These are phyloP conservation scores for Trifolium dubium DNA, from an alignment of 306 rosid genomes.

Conservation along the genomic window DNA sequence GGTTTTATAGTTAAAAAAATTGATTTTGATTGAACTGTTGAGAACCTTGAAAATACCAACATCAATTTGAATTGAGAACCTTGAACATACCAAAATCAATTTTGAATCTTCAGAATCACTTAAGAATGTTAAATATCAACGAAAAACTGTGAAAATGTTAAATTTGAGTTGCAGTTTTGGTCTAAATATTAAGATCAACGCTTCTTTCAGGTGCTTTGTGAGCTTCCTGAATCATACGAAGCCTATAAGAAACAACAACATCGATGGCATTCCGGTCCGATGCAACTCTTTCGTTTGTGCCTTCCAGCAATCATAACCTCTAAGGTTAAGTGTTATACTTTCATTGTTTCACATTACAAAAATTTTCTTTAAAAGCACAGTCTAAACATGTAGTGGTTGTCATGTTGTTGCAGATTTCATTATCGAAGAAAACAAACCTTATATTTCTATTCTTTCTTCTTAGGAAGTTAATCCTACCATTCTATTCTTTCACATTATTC, in stretches of 20 bases:
- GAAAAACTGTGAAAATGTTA: neutral
- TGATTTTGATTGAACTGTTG: neutral
- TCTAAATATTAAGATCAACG: neutral
- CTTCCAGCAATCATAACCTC: conserved; percentile 65
- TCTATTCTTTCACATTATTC: conserved; percentile 81
- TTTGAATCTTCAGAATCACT: neutral
- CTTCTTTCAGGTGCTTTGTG: conserved; percentile 71
- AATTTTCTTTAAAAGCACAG: conserved; percentile 10
- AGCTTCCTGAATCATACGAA: conserved; percentile 80
- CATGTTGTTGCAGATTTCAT: conserved; percentile 54
- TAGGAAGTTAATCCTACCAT: conserved; percentile 76
- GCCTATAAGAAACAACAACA: conserved; percentile 77
- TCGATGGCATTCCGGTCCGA: conserved; percentile 81
- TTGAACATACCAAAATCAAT: neutral
- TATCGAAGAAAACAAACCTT: conserved; percentile 71
- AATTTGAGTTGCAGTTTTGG: conserved; percentile 22
- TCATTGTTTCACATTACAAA: neutral
- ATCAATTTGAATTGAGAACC: neutral
- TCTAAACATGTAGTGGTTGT: conserved; percentile 29
- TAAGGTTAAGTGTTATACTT: conserved; percentile 46
- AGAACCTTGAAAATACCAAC: neutral
- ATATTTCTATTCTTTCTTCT: conserved; percentile 76
- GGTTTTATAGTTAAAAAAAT: neutral
- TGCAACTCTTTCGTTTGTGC: conserved; percentile 78
- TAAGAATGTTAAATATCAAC: neutral